phyloP scores from a whole-genome alignment of 176 grass and related monocot genomes.

The Musa beccarii region DNA sequence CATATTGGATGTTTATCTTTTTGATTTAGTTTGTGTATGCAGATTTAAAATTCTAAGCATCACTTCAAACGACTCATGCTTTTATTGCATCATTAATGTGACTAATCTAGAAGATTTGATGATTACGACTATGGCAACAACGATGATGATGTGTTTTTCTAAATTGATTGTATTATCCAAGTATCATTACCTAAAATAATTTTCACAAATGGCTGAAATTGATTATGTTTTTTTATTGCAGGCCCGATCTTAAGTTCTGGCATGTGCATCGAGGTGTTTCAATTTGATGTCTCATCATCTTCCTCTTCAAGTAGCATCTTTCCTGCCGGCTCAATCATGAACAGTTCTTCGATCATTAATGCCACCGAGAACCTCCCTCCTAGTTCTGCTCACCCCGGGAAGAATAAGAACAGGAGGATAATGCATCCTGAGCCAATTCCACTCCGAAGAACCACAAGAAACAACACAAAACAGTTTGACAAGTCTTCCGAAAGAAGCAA shows the following conservation, averaged over 20 bases:
- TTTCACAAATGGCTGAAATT: slow-evolving; percentile 22
- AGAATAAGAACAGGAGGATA: slow-evolving; percentile 68
- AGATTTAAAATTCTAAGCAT: neutral
- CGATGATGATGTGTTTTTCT: no score
- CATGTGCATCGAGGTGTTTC: slow-evolving; percentile 96
- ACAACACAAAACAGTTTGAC: slow-evolving; percentile 50
- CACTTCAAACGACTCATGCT: neutral
- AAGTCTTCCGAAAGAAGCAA: slow-evolving; percentile 61
- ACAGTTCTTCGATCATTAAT: slow-evolving; percentile 43
- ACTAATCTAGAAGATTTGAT: neutral
- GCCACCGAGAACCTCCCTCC: slow-evolving; percentile 39
- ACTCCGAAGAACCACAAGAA: slow-evolving; percentile 49
- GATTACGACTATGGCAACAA: no score
- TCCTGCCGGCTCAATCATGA: slow-evolving; percentile 51
- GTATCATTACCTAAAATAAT: neutral
- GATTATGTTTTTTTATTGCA: slow-evolving; percentile 30
- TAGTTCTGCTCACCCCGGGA: slow-evolving; percentile 25
- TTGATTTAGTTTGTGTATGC: neutral
- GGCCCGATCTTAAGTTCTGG: slow-evolving; percentile 81
- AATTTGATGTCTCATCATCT: slow-evolving; percentile 55
- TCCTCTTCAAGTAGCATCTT: slow-evolving; percentile 44
- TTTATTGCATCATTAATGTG: no score
- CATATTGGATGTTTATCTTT: neutral
- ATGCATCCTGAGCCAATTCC: slow-evolving; percentile 72
- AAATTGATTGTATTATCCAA: no score